A percentile compares a stretch with the other conserved stretches of the same genome.
Conservation (phyloP, 306 rosid genomes). For the Neltuma alba region DNA sequence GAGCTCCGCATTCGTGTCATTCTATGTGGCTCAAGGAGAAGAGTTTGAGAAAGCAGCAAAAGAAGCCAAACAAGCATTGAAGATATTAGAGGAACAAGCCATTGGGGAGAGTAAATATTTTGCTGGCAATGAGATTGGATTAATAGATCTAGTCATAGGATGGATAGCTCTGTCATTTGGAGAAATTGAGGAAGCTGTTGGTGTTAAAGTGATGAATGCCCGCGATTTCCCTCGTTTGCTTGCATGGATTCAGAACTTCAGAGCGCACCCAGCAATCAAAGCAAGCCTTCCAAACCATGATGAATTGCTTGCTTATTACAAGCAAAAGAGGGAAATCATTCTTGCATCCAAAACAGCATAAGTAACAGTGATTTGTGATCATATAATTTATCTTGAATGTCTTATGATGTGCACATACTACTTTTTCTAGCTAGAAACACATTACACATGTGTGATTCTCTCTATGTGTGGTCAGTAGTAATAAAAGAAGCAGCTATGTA, state of each 20-base stretch:
- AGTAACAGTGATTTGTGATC: background rate
- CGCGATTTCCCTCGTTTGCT: slow-evolving; percentile 34
- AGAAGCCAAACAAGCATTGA: slow-evolving; percentile 26
- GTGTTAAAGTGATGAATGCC: slow-evolving; percentile 30
- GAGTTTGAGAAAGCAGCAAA: slow-evolving; percentile 37
- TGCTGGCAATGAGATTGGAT: slow-evolving; percentile 35
- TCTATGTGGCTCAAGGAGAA: slow-evolving; percentile 21
- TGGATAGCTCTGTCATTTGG: slow-evolving; percentile 27
- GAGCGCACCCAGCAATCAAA: slow-evolving; percentile 36
- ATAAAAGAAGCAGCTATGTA: background rate
- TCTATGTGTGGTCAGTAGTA: background rate
- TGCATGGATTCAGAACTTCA: slow-evolving; percentile 44
- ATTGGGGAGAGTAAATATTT: slow-evolving; percentile 43
- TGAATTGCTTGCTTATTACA: slow-evolving; percentile 15
- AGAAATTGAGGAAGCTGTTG: slow-evolving; percentile 35
- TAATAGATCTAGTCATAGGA: slow-evolving; percentile 37
- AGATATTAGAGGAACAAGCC: slow-evolving; percentile 37
- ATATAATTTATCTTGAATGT: background rate
- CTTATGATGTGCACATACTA: background rate
- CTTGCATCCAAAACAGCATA: background rate
- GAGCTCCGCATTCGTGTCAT: background rate
- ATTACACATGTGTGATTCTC: background rate
- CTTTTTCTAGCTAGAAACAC: background rate
- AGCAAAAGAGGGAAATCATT: slow-evolving; percentile 19
- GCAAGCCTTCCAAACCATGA: slow-evolving; percentile 33